Percentiles rank a stretch among this genome's conserved stretches.
Conservation (phyloP, 257 asterid genomes). For the Rhazya stricta region DNA sequence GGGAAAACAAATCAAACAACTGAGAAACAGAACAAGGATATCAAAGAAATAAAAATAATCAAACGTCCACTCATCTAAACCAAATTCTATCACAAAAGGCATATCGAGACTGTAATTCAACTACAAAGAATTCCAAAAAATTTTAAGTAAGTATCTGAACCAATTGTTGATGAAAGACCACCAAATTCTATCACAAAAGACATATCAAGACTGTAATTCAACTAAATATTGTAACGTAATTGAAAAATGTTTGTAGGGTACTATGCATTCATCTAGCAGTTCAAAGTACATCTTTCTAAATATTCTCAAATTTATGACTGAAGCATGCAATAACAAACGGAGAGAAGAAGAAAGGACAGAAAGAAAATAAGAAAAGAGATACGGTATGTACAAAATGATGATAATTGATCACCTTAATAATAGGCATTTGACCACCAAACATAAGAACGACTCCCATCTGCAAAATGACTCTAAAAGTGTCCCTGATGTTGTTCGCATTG, state of each 20-base stretch:
- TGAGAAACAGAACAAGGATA: not conserved
- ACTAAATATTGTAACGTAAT: not conserved
- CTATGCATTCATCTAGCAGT: too few relatives aligned
- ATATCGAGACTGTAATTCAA: not conserved
- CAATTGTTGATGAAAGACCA: too few relatives aligned
- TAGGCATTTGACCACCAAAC: slow-evolving; percentile 87
- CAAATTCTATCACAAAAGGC: not conserved
- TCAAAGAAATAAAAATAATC: not conserved
- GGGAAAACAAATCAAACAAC: not conserved
- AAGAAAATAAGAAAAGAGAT: too few relatives aligned
- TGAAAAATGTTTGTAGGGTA: not conserved
- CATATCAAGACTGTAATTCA: not conserved
- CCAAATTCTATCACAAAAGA: not conserved
- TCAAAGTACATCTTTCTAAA: not conserved
- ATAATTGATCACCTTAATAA: slow-evolving; percentile 45
- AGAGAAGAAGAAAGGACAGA: not conserved
- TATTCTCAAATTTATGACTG: not conserved
- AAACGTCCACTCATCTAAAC: not conserved
- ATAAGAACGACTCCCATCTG: slow-evolving; percentile 87
- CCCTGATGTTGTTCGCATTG: slow-evolving; percentile 74
- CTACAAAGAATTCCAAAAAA: too few relatives aligned
- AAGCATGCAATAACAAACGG: not conserved
- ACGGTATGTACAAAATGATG: not conserved
- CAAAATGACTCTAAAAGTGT: slow-evolving; percentile 68
- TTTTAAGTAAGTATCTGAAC: too few relatives aligned